Evolutionary conservation across 2,329 filamentous ascomycete species (phyloP), one percentile per base, ranked within the genome.

Genomic region (Hortaea werneckii): DNA sequence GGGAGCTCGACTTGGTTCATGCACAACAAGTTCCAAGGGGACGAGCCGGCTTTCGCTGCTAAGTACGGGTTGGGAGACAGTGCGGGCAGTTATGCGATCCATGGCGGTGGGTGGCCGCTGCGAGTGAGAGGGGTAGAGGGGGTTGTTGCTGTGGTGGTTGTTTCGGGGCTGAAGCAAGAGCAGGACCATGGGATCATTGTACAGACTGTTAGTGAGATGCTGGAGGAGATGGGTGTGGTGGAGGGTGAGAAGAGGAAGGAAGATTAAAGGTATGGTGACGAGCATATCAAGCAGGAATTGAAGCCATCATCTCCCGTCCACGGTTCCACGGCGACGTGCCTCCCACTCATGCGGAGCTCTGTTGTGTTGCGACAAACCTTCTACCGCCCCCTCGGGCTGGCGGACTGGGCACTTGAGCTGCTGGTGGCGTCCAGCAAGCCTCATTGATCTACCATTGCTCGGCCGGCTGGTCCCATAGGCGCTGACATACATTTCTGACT

Each of bases 131-230:
- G 83, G 0, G 83, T 89, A 1, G 85, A 89, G 66, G 85, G 85
- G 0, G 67, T 87, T 3, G 80, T 88, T 6, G 85, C 78, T 0
- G 80, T 87, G 1, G 79, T 88, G 26, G 79, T 88, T 12, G 82
- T 90, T 1, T 84, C 80, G 58, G 86, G 85, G 4, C 63, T 90
- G 62, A 83, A 80, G 68, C 82, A 88, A 65, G 73, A 85, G 56
- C 77, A 88, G 67, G 85, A 89, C 63, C 86, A 92, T 64, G 79
- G 78, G 6, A 77, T 88, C 34, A 79, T 90, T 58, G 75, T 85
- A 0, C 82, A 88, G 61, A 79, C 78, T 1, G 71, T 88, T 37
- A 71, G 72, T 54, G 75, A 78, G 50, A 74, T 75, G 54, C 46
- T 72, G 54, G 60, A 64, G 50, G 53, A 57, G 46, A 51, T 61